A percentile compares a stretch with the other conserved stretches of the same genome.
phyloP scores from a whole-genome alignment of 192 early-diverging fungal genomes.

The Pilaira anomala region DNA sequence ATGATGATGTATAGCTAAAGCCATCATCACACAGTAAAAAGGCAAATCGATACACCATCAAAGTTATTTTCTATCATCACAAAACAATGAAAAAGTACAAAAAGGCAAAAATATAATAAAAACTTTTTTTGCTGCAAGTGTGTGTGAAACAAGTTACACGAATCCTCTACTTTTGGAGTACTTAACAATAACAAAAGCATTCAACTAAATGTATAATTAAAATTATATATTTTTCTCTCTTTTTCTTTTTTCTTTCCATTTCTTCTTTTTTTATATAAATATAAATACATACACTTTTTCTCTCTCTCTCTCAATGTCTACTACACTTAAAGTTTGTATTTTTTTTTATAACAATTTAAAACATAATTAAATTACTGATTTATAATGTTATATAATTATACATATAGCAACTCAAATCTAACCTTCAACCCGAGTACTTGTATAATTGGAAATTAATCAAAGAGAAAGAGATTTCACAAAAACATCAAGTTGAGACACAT shows the following conservation, averaged over 20 bases:
- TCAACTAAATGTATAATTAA: background rate
- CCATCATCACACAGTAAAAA: too few species aligned
- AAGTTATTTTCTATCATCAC: too few species aligned
- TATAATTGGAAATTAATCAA: constrained; percentile 31
- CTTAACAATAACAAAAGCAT: too few species aligned
- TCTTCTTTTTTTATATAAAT: background rate
- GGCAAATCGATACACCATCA: too few species aligned
- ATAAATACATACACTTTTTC: background rate
- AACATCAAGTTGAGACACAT: background rate
- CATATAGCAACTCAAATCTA: background rate
- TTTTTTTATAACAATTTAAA: constrained; percentile 13
- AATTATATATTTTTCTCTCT: background rate
- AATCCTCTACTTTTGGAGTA: too few species aligned
- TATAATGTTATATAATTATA: too few species aligned
- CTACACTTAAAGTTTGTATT: background rate
- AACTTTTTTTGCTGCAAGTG: too few species aligned
- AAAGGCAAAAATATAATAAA: too few species aligned
- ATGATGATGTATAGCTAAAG: too few species aligned
- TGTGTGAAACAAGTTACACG: too few species aligned
- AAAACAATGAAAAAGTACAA: too few species aligned
- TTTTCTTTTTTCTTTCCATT: constrained; percentile 1
- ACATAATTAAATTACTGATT: background rate
- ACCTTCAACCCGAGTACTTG: constrained; percentile 11
- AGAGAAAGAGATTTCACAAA: constrained; percentile 11
- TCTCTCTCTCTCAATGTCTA: background rate